phyloP scores from a whole-genome alignment of 2,329 filamentous ascomycete genomes.

The Apiospora arundinis region DNA sequence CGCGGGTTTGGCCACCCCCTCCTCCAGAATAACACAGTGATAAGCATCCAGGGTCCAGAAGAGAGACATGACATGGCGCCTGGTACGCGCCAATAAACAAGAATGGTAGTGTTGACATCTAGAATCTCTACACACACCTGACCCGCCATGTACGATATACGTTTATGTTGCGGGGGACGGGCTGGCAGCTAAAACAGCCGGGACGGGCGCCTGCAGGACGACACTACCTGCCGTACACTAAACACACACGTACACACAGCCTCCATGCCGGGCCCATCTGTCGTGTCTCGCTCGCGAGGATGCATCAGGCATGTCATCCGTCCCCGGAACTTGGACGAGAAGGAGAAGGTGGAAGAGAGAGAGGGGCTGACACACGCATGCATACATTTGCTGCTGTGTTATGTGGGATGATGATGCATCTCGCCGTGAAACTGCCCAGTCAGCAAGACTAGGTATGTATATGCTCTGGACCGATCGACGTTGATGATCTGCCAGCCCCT shows the following conservation, averaged over 20 bases:
- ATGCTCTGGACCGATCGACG: neutral
- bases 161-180: constrained; percentile 2
- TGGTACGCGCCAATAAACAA: neutral
- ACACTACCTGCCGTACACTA: neutral
- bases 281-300: constrained; percentile 14
- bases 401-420: neutral
- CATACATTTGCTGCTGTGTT: neutral
- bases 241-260: neutral
- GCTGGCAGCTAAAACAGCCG: constrained; percentile 2
- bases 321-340: neutral
- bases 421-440: neutral
- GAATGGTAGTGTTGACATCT: neutral
- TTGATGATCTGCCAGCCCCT: neutral
- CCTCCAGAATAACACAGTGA: neutral
- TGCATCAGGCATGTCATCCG: neutral
- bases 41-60: neutral
- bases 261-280: neutral
- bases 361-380: neutral
- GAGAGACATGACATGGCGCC: neutral
- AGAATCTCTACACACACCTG: neutral
- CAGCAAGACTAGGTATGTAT: neutral
- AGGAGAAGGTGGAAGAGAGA: neutral
- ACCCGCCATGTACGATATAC: neutral
- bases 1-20: neutral
- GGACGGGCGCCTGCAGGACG: constrained; percentile 5